phyloP scores from a whole-genome alignment of 2,329 filamentous ascomycete genomes.

The Nemania sp. region DNA sequence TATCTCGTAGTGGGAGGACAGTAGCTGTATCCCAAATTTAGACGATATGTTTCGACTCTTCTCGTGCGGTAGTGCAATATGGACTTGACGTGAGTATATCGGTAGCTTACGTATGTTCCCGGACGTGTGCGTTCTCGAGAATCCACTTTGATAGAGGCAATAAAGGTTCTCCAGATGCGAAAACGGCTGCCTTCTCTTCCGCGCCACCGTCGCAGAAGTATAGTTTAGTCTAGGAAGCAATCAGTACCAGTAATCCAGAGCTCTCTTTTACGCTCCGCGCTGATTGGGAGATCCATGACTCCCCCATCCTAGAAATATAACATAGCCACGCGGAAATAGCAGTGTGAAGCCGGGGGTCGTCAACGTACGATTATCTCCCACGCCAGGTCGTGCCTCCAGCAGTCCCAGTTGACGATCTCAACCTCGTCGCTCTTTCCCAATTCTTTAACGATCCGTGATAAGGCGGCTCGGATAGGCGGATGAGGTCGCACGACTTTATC shows the following conservation, averaged over 20 bases:
- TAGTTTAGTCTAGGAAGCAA: conserved; percentile 41
- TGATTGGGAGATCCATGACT: background rate
- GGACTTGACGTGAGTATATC: background rate
- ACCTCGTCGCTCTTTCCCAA: conserved; percentile 53
- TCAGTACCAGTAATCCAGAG: background rate
- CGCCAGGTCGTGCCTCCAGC: conserved; percentile 56
- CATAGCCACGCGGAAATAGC: background rate
- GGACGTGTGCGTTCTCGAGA: conserved; percentile 53
- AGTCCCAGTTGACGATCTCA: conserved; percentile 61
- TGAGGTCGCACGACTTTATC: conserved; percentile 65
- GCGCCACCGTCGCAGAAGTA: conserved; percentile 66
- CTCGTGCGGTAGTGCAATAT: background rate
- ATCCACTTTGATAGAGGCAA: conserved; percentile 64
- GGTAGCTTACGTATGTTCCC: conserved; percentile 44
- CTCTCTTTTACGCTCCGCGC: background rate
- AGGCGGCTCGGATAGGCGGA: conserved; percentile 60
- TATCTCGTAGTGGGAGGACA: background rate
- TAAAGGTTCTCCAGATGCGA: conserved; percentile 60
- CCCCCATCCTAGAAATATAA: background rate
- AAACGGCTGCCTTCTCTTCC: conserved; percentile 56
- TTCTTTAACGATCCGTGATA: conserved; percentile 58
- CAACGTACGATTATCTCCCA: conserved; percentile 48
- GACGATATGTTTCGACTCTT: no score
- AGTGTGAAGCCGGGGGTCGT: conserved; percentile 37
- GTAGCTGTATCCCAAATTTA: no score